Conservation (phyloP, 192 early-diverging fungal genomes). For the Coemansia furcata region DNA sequence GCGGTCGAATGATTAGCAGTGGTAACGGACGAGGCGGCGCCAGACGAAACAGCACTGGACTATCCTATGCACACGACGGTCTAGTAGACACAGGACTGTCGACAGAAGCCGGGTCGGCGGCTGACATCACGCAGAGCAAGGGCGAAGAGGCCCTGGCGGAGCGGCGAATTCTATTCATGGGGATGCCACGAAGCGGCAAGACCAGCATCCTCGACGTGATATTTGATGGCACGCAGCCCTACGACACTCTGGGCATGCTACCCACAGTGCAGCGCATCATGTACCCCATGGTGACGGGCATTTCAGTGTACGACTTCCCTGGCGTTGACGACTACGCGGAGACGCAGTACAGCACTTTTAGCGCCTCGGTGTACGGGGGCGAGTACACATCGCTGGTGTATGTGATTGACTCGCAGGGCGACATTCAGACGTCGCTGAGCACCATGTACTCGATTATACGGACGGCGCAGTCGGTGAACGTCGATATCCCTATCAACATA, state of each 20-base stretch:
- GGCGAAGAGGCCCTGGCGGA: slow-evolving; percentile 22
- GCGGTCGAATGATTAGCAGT: neutral
- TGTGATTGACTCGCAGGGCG: slow-evolving; percentile 96
- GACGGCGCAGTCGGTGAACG: slow-evolving; percentile 75
- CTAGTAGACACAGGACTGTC: slow-evolving; percentile 17
- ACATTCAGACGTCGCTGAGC: slow-evolving; percentile 74
- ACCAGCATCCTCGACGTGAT: slow-evolving; percentile 46
- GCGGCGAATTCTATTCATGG: slow-evolving; percentile 49
- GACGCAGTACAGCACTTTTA: slow-evolving; percentile 48
- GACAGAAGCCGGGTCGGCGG: slow-evolving; percentile 24
- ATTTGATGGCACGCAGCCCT: slow-evolving; percentile 28
- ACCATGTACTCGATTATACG: slow-evolving; percentile 72
- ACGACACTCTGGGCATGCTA: slow-evolving; percentile 36
- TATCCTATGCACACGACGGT: slow-evolving; percentile 14
- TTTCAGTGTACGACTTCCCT: slow-evolving; percentile 85
- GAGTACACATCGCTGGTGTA: slow-evolving; percentile 79
- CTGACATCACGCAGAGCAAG: slow-evolving; percentile 9
- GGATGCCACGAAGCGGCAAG: slow-evolving; percentile 50
- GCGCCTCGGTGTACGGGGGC: slow-evolving; percentile 65
- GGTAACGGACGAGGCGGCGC: slow-evolving; percentile 10
- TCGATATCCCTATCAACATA: slow-evolving; percentile 85
- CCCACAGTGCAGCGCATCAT: slow-evolving; percentile 30
- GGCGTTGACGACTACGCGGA: slow-evolving; percentile 84
- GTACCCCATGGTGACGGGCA: slow-evolving; percentile 38
- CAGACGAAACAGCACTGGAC: neutral